Base-by-base conservation (phyloP, 371 early-diverging fungal species). In the Syncephalastrum racemosum region DNA sequence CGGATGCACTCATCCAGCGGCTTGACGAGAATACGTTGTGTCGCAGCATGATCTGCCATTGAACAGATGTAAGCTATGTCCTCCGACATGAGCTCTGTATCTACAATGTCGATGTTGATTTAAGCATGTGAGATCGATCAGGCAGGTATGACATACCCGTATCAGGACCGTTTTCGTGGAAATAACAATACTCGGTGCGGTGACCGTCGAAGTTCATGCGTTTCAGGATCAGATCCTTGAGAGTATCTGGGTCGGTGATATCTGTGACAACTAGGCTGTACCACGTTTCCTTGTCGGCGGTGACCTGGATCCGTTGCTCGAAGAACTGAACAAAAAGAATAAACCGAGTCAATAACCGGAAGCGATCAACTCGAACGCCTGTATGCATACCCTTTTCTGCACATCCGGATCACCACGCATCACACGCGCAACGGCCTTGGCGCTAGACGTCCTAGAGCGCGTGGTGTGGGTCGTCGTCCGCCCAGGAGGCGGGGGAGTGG, bases 201-300 rank as follows among this genome's bases (percentile, higher is more conserved):
- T 76, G 63, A 4, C 77, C 79, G 7, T 56, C 31, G 8, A 76
- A 70, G 15, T 68, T 62, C 76, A 83, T 70, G 22, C 77, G 59
- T 20, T 70, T 72, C 19, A 80, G 67, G 8, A 83, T 77, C 15
- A 56, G 60, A 24, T 81, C 73, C 50, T 83, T 83, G 27, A 80
- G 65, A 13, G 63, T 36, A 13, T 73, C 64, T 6, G 81, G 66
- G 42, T 81, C 77, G 39, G 68, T 69, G n/a, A 83, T 66, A n/a
- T 79, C 73, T 2, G 77, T 70, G 7, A 81, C 75, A 36, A 75
- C 77, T 18, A 83, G 66, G 46, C 79, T 78, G 43, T 80, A 80
- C 73, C 81, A 83, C 10, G 75, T 80, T 36, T 83, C 83, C 24
- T 72, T 73, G 59, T 83, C 83, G 20, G 67, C 55, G 8, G 83